phyloP scores from a whole-genome alignment of 2,329 filamentous ascomycete species.

The Aspergillus japonicus region DNA sequence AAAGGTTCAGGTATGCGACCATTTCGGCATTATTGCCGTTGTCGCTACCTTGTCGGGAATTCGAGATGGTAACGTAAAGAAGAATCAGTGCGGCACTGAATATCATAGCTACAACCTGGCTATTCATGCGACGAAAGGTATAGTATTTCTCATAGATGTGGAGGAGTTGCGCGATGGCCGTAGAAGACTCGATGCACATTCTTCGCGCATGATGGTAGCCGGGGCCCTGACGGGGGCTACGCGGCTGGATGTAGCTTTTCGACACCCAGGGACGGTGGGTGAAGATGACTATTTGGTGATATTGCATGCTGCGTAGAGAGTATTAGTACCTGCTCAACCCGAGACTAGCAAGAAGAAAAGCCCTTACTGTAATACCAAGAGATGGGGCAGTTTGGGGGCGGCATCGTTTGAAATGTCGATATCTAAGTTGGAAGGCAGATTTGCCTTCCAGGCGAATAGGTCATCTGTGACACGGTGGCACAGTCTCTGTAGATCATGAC shows the following conservation, averaged over 20 bases:
- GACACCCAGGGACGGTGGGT: conserved; percentile 39
- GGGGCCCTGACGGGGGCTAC: conserved; percentile 38
- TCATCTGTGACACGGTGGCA: conserved; percentile 37
- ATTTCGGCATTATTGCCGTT: conserved; percentile 28
- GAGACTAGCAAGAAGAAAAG: neutral
- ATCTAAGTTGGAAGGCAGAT: conserved; percentile 38
- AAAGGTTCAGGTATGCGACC: conserved; percentile 37
- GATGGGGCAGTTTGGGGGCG: conserved; percentile 38
- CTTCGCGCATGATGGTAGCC: conserved; percentile 43
- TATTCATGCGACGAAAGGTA: conserved; percentile 42
- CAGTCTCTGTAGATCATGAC: conserved; percentile 38
- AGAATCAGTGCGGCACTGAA: conserved; percentile 44
- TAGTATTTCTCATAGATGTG: conserved; percentile 42
- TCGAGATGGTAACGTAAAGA: conserved; percentile 36
- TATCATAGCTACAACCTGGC: conserved; percentile 43
- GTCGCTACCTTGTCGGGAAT: conserved; percentile 25
- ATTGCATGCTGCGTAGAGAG: conserved; percentile 29
- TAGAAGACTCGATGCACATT: conserved; percentile 44
- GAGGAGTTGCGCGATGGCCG: conserved; percentile 38
- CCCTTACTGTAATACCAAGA: conserved; percentile 43
- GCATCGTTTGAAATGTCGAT: conserved; percentile 36
- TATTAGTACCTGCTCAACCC: neutral
- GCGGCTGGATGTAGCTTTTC: conserved; percentile 29
- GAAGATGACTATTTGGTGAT: conserved; percentile 37
- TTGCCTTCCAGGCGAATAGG: conserved; percentile 44